phyloP scores from a whole-genome alignment of 768 basidiomycete genomes.

The Phlegmacium glaucopus region DNA sequence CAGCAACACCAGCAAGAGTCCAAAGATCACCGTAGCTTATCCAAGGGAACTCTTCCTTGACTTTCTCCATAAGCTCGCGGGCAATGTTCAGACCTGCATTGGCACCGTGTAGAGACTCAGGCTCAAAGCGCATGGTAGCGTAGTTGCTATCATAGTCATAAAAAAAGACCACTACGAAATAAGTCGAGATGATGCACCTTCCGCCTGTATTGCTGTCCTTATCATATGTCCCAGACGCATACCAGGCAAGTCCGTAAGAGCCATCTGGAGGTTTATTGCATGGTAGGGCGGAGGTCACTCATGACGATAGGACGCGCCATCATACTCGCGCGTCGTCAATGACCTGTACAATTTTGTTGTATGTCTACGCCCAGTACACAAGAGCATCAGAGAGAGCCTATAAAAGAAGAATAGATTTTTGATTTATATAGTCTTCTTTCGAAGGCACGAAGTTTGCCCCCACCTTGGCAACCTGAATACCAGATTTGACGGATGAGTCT shows the following conservation, averaged over 20 bases:
- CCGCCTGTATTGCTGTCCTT: conserved; percentile 74
- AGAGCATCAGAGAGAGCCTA: neutral
- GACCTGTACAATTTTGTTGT: conserved; percentile 80
- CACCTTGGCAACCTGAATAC: conserved; percentile 58
- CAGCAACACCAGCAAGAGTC: conserved; percentile 93
- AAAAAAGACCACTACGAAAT: neutral
- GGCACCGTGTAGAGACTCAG: conserved; percentile 80
- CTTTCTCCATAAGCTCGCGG: conserved; percentile 76
- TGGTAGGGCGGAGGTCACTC: conserved; percentile 6
- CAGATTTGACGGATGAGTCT: conserved; percentile 55
- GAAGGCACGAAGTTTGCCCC: conserved; percentile 69
- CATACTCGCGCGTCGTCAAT: conserved; percentile 81
- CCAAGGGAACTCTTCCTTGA: conserved; percentile 89
- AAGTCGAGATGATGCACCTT: conserved; percentile 48
- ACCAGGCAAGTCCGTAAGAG: conserved; percentile 93
- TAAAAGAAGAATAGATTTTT: neutral
- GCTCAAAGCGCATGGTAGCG: conserved; percentile 96
- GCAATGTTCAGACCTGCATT: conserved; percentile 83
- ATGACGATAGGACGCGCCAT: conserved; percentile 60
- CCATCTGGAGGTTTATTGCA: conserved; percentile 52
- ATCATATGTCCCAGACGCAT: conserved; percentile 91
- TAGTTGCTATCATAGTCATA: conserved; percentile 64
- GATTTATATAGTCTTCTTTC: conserved; percentile 73
- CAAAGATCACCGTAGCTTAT: conserved; percentile 96
- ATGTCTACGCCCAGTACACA: conserved; percentile 59